These are phyloP conservation scores for Russula lepida DNA, from an alignment of 768 basidiomycete genomes.

Conservation along the genomic window DNA sequence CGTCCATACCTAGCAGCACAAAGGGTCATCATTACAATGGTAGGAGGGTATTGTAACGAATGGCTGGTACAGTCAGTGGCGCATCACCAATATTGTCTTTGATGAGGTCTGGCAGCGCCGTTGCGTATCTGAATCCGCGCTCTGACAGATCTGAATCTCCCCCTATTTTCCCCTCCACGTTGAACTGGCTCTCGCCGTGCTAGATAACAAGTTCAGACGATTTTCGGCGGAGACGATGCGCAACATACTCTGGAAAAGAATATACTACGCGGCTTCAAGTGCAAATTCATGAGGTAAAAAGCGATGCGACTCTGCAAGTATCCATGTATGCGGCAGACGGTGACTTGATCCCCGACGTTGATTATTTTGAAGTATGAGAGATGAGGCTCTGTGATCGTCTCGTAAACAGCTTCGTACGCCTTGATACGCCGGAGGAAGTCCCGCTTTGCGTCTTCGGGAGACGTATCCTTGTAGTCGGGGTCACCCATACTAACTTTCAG, in stretches of 20 bases:
- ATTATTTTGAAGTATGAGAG: slow-evolving; percentile 86
- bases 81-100: slow-evolving; percentile 86
- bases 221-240: not conserved
- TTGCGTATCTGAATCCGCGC: slow-evolving; percentile 78
- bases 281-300: slow-evolving; percentile 97
- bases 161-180: slow-evolving; percentile 93
- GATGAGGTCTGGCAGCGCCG: slow-evolving; percentile 79
- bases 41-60: not conserved
- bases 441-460: slow-evolving; percentile 71
- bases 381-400: slow-evolving; percentile 87
- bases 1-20: slow-evolving; percentile 77
- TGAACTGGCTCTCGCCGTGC: slow-evolving; percentile 98
- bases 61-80: slow-evolving; percentile 60
- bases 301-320: slow-evolving; percentile 96
- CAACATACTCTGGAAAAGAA: slow-evolving; percentile 82
- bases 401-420: slow-evolving; percentile 91
- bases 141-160: slow-evolving; percentile 89
- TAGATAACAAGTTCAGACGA: slow-evolving; percentile 28
- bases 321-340: slow-evolving; percentile 78
- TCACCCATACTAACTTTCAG: slow-evolving; percentile 95
- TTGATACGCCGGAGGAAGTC: slow-evolving; percentile 90
- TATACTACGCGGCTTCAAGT: slow-evolving; percentile 92
- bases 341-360: slow-evolving; percentile 89
- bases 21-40: not conserved
- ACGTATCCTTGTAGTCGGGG: slow-evolving; percentile 92